A percentile compares a stretch with the other conserved stretches of the same genome.
Conservation (phyloP, 1,139 yeast genomes). For the Debaryomyces sp. region DNA sequence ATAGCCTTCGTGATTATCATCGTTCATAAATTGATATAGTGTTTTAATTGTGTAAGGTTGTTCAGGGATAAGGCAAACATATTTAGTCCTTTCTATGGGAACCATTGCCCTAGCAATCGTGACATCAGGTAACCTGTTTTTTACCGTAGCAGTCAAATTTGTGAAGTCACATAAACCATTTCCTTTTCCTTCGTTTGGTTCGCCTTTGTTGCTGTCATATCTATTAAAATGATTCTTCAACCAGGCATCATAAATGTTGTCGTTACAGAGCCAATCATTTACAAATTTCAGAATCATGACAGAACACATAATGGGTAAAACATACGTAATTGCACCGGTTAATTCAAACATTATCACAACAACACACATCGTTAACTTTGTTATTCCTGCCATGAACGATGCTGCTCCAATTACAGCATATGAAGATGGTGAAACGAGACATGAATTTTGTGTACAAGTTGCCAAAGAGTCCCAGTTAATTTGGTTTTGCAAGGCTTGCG, state of each 20-base stretch:
- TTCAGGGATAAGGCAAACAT: constrained; percentile 33
- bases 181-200: constrained; percentile 41
- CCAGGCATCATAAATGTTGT: constrained; percentile 54
- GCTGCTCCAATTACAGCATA: constrained; percentile 68
- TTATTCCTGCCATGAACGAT: constrained; percentile 57
- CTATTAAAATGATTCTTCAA: constrained; percentile 34
- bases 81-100: constrained; percentile 30
- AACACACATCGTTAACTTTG: constrained; percentile 58
- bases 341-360: constrained; percentile 60
- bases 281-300: constrained; percentile 56
- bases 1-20: constrained; percentile 48
- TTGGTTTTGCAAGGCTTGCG: constrained; percentile 52
- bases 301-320: constrained; percentile 60
- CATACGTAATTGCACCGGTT: constrained; percentile 62
- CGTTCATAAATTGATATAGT: constrained; percentile 25
- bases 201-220: constrained; percentile 9
- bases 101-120: constrained; percentile 35
- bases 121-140: constrained; percentile 38
- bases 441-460: constrained; percentile 54
- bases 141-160: constrained; percentile 31
- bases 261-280: constrained; percentile 49
- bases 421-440: constrained; percentile 58
- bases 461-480: constrained; percentile 42
- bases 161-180: constrained; percentile 42
- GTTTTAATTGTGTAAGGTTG: constrained; percentile 25